A percentile compares a stretch with the other conserved stretches of the same genome.
Evolutionary conservation across 441 rosid genomes (phyloP).

Genomic region (Jatropha podagrica): DNA sequence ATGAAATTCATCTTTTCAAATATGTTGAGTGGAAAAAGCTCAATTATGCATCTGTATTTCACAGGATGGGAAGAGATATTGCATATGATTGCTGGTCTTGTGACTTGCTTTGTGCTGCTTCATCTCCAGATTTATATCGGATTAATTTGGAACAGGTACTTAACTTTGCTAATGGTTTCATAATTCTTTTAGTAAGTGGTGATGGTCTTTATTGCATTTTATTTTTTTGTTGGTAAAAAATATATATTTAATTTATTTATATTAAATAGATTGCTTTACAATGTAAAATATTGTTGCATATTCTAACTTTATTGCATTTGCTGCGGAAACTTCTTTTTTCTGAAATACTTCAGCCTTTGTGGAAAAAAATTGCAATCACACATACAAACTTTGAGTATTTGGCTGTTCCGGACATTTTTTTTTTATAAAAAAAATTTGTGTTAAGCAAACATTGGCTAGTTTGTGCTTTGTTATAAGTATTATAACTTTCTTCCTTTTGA

Average conservation of each 20-base stretch:
- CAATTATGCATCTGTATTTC: constrained; percentile 5
- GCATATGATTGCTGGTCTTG: constrained; percentile 84
- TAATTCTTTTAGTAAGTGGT: background rate
- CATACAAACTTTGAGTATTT: background rate
- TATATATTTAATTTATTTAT: too few species aligned
- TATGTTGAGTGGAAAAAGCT: background rate
- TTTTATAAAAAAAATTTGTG: background rate
- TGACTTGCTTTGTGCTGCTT: constrained; percentile 96
- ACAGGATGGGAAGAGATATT: constrained; percentile 93
- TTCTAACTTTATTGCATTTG: background rate
- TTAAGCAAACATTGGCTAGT: too few species aligned
- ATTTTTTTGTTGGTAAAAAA: background rate
- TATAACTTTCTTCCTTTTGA: background rate
- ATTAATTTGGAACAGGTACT: constrained; percentile 88
- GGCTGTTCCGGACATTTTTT: background rate
- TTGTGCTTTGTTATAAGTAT: background rate
- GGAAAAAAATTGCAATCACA: too few species aligned
- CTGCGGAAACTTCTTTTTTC: too few species aligned
- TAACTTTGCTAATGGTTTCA: background rate
- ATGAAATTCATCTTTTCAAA: background rate
- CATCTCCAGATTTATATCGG: constrained; percentile 85
- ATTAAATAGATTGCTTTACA: too few species aligned
- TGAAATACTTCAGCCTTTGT: background rate
- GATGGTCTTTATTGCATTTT: background rate
- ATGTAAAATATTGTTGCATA: too few species aligned